These are phyloP conservation scores for Clitoria ternatea DNA, from an alignment of 306 rosid species.

Conservation along the genomic window DNA sequence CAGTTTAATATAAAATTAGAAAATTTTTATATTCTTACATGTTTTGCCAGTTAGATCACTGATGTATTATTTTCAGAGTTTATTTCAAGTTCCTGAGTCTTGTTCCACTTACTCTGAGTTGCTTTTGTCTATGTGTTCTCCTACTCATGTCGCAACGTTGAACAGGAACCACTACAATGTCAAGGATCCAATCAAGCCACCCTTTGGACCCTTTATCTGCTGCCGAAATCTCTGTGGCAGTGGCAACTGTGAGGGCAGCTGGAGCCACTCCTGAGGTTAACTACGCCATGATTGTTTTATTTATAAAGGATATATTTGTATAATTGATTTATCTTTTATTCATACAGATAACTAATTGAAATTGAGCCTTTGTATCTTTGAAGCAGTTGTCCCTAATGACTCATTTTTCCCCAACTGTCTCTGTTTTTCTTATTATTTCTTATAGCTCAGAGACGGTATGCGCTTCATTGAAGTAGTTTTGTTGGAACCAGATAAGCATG, in stretches of 20 bases:
- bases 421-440: background rate
- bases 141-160: constrained; percentile 10
- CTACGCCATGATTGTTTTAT: background rate
- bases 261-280: constrained; percentile 84
- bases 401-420: background rate
- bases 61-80: background rate
- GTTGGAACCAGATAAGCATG: constrained; percentile 69
- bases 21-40: background rate
- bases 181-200: constrained; percentile 67
- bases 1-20: too few relatives aligned
- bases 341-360: background rate
- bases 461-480: constrained; percentile 75
- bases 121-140: background rate
- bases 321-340: background rate
- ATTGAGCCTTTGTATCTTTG: background rate
- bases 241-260: constrained; percentile 82
- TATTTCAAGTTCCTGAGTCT: background rate
- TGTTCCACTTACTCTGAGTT: background rate
- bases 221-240: constrained; percentile 78
- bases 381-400: background rate
- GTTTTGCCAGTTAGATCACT: background rate
- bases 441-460: constrained; percentile 77
- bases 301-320: background rate
- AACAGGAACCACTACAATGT: constrained; percentile 49
- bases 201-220: constrained; percentile 84